phyloP scores from a whole-genome alignment of 768 basidiomycete genomes.

The Lenzites betulinus region DNA sequence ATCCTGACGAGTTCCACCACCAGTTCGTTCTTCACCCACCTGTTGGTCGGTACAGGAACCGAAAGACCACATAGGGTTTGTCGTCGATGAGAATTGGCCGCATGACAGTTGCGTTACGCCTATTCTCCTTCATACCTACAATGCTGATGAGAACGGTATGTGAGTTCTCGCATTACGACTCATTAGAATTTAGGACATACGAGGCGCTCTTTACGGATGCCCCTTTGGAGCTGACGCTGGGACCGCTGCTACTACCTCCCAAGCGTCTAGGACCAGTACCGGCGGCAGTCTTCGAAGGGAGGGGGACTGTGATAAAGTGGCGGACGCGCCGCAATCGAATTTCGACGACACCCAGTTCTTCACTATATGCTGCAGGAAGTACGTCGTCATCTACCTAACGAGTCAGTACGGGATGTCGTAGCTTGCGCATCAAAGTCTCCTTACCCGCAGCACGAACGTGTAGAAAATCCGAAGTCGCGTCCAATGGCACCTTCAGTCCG shows the following conservation, averaged over 20 bases:
- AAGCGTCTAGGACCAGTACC: neutral
- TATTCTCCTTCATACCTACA: neutral
- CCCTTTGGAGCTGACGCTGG: neutral
- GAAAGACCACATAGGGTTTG: constrained; percentile 16
- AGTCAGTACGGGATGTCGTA: neutral
- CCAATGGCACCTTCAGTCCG: constrained; percentile 3
- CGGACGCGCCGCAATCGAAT: constrained; percentile 13
- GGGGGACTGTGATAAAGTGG: neutral
- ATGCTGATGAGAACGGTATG: neutral
- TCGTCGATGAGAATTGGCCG: constrained; percentile 15
- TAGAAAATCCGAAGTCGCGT: constrained; percentile 11
- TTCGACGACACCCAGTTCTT: constrained; percentile 18
- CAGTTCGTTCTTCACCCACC: neutral
- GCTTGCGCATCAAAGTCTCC: neutral
- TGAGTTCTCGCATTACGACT: too few relatives aligned
- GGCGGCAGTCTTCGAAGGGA: neutral
- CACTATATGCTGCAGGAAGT: constrained; percentile 16
- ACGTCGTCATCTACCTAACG: constrained; percentile 1
- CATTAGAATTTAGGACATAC: neutral
- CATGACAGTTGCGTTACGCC: neutral
- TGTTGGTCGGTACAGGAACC: constrained; percentile 18
- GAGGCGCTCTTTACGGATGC: constrained; percentile 1
- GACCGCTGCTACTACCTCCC: neutral
- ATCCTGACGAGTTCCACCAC: too few relatives aligned
- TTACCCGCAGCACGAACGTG: neutral